Evolutionary conservation across 1,284 basidiomycete species (phyloP).

Genomic region (Vanrija pseudolonga): DNA sequence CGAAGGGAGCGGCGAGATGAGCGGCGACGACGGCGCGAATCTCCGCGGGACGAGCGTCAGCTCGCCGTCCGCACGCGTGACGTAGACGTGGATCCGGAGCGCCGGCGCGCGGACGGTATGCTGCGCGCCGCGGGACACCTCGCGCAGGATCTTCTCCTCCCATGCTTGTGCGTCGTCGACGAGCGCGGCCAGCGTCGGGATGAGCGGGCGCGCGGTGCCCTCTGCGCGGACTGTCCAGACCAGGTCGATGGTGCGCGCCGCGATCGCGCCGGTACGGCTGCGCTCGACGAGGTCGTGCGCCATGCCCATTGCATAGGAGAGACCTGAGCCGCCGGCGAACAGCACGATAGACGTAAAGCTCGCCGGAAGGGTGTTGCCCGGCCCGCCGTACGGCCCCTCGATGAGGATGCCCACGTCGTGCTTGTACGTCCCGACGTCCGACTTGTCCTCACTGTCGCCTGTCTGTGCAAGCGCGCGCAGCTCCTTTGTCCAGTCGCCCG

Average conservation of each 20-base stretch:
- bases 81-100: constrained; percentile 33
- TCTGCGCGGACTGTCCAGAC: constrained; percentile 39
- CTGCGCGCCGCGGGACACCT: constrained; percentile 11
- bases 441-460: too few species aligned
- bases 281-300: constrained; percentile 31
- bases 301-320: constrained; percentile 33
- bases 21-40: background rate
- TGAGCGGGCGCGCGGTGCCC: constrained; percentile 25
- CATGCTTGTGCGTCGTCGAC: constrained; percentile 31
- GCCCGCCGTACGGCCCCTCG: constrained; percentile 44
- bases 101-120: constrained; percentile 5
- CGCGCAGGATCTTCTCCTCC: constrained; percentile 24
- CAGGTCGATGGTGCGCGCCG: constrained; percentile 30
- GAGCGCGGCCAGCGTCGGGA: constrained; percentile 31
- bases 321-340: constrained; percentile 43
- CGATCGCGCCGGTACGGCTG: background rate
- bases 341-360: constrained; percentile 39
- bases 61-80: constrained; percentile 33
- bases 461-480: constrained; percentile 24
- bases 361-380: constrained; percentile 36
- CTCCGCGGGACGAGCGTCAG: constrained; percentile 11
- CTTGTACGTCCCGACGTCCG: constrained; percentile 2
- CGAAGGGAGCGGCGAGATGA: background rate
- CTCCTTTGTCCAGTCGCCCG: constrained; percentile 39
- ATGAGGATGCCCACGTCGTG: constrained; percentile 17